Evolutionary conservation across 2,329 filamentous ascomycete species (phyloP).

Genomic region (Clonostachys solani): DNA sequence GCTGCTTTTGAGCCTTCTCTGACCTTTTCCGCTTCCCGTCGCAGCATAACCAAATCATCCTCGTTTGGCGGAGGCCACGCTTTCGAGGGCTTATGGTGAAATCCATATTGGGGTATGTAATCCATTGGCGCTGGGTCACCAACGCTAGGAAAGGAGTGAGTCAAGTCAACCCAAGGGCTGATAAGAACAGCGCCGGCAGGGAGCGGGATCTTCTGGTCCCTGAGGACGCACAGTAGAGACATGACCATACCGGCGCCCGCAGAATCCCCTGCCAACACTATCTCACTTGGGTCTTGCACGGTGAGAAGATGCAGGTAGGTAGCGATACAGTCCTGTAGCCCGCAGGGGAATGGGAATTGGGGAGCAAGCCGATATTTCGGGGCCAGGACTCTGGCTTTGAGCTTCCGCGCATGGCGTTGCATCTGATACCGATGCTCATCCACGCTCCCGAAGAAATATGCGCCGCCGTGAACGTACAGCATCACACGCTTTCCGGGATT

Average conservation of each 20-base stretch:
- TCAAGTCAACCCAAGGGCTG: conserved; percentile 93
- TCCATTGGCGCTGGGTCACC: conserved; percentile 68
- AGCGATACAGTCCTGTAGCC: conserved; percentile 83
- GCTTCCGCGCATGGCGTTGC: conserved; percentile 89
- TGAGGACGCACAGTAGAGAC: conserved; percentile 71
- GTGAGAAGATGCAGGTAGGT: conserved; percentile 81
- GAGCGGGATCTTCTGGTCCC: conserved; percentile 78
- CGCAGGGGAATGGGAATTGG: conserved; percentile 94
- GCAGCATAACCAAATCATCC: conserved; percentile 60
- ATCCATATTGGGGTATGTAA: conserved; percentile 84
- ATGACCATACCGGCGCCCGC: conserved; percentile 90
- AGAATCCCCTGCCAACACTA: conserved; percentile 87
- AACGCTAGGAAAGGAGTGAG: conserved; percentile 93
- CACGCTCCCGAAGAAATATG: conserved; percentile 92
- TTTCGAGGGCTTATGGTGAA: conserved; percentile 82
- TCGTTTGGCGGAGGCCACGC: conserved; percentile 91
- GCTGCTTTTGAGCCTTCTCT: conserved; percentile 9
- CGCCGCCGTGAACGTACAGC: conserved; percentile 91
- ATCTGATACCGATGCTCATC: conserved; percentile 98
- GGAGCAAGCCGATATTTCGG: conserved; percentile 84
- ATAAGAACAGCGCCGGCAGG: conserved; percentile 89
- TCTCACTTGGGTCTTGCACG: conserved; percentile 72
- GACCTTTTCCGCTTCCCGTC: conserved; percentile 42
- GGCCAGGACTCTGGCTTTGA: conserved; percentile 85
- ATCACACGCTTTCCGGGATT: conserved; percentile 69